Base-by-base conservation (phyloP, 208 protist genomes). In the Wallacemonas sp. region DNA sequence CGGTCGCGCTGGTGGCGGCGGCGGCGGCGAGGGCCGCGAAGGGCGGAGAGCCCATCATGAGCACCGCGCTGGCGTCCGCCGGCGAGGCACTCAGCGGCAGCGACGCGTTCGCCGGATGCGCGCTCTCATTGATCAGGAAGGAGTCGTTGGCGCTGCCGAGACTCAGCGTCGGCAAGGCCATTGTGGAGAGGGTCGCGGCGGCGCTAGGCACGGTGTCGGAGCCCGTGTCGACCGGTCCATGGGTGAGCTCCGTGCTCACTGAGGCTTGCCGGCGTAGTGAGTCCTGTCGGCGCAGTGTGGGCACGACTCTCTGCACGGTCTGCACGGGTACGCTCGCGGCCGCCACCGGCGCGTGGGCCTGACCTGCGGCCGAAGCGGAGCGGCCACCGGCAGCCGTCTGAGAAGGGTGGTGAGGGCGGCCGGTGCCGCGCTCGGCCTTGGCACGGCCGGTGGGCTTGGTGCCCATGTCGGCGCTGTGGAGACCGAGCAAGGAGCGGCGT, bases 241-340 rank as follows among this genome's bases (percentile, higher is more conserved):
- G 10, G 36, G 36, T 25, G n/a, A 59, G 28, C 25, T 26, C 52
- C 7, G 52, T 33, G 7, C 8, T 44, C 29, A 59, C 7, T 42
- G 52, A 59, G 4, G 10, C 52, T 26, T 59, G 52, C 7, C 52
- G 52, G 10, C 52, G 52, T 14, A 59, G 52, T 3, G 52, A 59
- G 32, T 59, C 52, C 20, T 59, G 52, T 7, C 52, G 52, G 3
- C 52, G 52, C 52, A 59, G 32, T 2, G 52, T 59, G 25, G 52
- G 52, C n/a, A 59, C 18, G 18, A 59, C 52, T 25, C 32, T 8
- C 32, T 59, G 52, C 11, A 59, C 52, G 4, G 26, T 59, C 52
- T 59, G 52, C 31, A 42, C 52, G 31, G 52, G 52, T 23, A 59
- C 31, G 20, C 8, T n/a, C 18, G 31, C 31, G 10, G 52, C 20